Percentiles rank a stretch among this genome's conserved stretches.
Conservation (phyloP, 2,329 filamentous ascomycete species). For the Cyclaneusma minus region DNA sequence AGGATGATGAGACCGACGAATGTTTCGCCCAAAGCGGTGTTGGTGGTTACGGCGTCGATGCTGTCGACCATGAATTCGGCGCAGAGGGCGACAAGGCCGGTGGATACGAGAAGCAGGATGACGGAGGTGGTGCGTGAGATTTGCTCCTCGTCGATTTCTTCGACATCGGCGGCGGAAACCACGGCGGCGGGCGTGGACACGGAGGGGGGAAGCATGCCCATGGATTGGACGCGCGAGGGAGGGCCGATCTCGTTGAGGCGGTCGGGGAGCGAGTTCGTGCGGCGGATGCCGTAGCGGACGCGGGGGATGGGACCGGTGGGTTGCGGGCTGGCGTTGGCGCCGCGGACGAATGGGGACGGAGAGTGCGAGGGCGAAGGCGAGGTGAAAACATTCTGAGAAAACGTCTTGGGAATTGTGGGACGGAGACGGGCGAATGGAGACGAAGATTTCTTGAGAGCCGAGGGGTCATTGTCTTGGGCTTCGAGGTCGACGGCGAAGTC, state of each 20-base stretch:
- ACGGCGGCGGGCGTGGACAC: constrained; percentile 12
- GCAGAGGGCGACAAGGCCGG: constrained; percentile 49
- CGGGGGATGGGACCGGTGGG: constrained; percentile 31
- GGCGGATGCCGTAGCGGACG: constrained; percentile 48
- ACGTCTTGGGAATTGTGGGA: constrained; percentile 45
- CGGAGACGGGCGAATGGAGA: constrained; percentile 44
- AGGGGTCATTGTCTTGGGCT: constrained; percentile 7
- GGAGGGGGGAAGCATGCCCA: constrained; percentile 1
- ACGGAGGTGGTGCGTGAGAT: constrained; percentile 41
- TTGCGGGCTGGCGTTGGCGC: constrained; percentile 1
- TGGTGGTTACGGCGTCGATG: constrained; percentile 42
- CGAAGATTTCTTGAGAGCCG: constrained; percentile 20
- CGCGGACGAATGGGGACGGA: constrained; percentile 5
- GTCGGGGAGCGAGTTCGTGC: constrained; percentile 61
- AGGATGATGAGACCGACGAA: constrained; percentile 61
- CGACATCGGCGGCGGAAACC: constrained; percentile 10
- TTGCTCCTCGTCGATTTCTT: constrained; percentile 25
- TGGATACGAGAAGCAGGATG: constrained; percentile 46
- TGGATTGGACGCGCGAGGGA: too few species aligned
- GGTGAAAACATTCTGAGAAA: constrained; percentile 57
- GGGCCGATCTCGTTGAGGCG: constrained; percentile 40
- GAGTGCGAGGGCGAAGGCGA: constrained; percentile 24
- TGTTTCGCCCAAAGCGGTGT: constrained; percentile 39
- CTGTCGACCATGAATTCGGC: constrained; percentile 57
- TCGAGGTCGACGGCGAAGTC: constrained; percentile 35